Evolutionary conservation across 2,329 filamentous ascomycete genomes (phyloP).

Genomic region (Trichoderma arundinaceum): DNA sequence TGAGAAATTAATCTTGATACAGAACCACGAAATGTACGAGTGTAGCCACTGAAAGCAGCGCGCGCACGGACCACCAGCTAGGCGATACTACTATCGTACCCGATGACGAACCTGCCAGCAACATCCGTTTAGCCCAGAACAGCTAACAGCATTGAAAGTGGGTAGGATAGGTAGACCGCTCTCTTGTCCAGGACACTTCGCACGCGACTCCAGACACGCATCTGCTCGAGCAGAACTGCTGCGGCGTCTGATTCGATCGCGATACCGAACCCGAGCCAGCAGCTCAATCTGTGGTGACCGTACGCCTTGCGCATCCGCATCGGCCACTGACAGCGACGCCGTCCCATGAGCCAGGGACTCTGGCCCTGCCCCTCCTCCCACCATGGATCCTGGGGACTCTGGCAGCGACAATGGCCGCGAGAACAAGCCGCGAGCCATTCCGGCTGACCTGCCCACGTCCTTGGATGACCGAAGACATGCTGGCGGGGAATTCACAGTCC

Average conservation of each 20-base stretch:
- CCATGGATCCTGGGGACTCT: conserved; percentile 65
- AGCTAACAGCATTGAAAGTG: conserved; percentile 28
- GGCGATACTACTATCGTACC: conserved; percentile 5
- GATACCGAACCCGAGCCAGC: background rate
- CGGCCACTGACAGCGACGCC: conserved; percentile 11
- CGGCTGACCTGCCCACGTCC: conserved; percentile 85
- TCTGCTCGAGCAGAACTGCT: conserved; percentile 6
- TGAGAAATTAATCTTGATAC: background rate
- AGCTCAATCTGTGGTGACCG: conserved; percentile 7
- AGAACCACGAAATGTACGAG: too few species aligned
- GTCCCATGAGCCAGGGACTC: conserved; percentile 45
- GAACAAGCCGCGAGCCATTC: conserved; percentile 62
- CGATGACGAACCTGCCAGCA: conserved; percentile 29
- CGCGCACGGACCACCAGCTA: conserved; percentile 30
- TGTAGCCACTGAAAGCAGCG: background rate
- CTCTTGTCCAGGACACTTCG: conserved; percentile 25
- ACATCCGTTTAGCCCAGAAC: background rate
- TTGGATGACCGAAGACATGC: conserved; percentile 83
- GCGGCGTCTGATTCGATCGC: conserved; percentile 1
- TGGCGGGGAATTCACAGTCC: conserved; percentile 65
- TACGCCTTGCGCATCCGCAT: background rate
- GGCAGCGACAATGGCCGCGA: conserved; percentile 47
- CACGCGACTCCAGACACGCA: conserved; percentile 21
- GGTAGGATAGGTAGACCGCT: conserved; percentile 30
- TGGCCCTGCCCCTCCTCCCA: conserved; percentile 48